phyloP scores from a whole-genome alignment of 495 filamentous ascomycete species.

The Aspergillus indologenus region DNA sequence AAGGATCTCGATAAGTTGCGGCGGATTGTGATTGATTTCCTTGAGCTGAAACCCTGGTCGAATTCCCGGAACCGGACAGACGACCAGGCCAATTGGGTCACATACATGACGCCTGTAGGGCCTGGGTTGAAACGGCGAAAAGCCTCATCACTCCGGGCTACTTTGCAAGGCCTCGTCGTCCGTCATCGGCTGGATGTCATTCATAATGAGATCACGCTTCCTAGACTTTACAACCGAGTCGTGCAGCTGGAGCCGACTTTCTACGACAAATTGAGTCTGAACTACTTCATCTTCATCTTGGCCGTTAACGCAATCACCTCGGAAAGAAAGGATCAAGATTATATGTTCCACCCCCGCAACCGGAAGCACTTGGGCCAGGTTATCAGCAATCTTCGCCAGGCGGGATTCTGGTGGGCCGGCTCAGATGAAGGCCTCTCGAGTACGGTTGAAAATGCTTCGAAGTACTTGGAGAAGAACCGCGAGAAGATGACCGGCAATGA shows the following conservation, averaged over 20 bases:
- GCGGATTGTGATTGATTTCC: slow-evolving; percentile 63
- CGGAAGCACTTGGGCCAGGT: slow-evolving; percentile 59
- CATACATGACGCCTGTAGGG: slow-evolving; percentile 67
- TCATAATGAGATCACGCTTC: slow-evolving; percentile 59
- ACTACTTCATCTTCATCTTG: slow-evolving; percentile 77
- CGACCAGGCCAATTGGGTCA: slow-evolving; percentile 62
- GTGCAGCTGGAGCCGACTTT: slow-evolving; percentile 76
- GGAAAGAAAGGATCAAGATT: slow-evolving; percentile 76
- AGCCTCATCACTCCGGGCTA: slow-evolving; percentile 60
- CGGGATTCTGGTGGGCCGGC: slow-evolving; percentile 88
- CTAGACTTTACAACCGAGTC: slow-evolving; percentile 65
- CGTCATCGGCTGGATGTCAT: slow-evolving; percentile 74
- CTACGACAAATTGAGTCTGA: slow-evolving; percentile 79
- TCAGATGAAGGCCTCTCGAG: slow-evolving; percentile 62
- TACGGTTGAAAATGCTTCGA: slow-evolving; percentile 59
- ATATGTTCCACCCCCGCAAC: slow-evolving; percentile 79
- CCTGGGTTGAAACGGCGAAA: slow-evolving; percentile 53
- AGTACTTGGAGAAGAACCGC: slow-evolving; percentile 57
- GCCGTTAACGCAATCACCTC: slow-evolving; percentile 88
- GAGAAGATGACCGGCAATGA: slow-evolving; percentile 57
- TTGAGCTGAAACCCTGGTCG: slow-evolving; percentile 76
- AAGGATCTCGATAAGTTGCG: slow-evolving; percentile 76
- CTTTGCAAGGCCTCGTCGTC: slow-evolving; percentile 74
- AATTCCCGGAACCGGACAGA: slow-evolving; percentile 38
- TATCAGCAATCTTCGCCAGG: slow-evolving; percentile 76